phyloP scores from a whole-genome alignment of 2,329 filamentous ascomycete species.

The Lachnellula arida region DNA sequence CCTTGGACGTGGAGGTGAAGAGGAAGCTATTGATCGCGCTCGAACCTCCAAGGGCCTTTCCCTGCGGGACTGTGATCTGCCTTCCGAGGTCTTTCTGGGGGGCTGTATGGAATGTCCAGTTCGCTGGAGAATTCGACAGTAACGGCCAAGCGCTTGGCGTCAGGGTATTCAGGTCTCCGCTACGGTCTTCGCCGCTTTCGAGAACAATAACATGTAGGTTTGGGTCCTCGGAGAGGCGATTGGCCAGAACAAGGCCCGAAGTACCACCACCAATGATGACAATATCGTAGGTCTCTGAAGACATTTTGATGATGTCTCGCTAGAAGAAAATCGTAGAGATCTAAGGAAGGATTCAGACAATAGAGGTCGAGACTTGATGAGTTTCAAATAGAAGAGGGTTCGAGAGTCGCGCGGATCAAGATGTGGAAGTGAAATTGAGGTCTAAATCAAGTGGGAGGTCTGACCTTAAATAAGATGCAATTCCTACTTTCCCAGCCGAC shows the following conservation, averaged over 20 bases:
- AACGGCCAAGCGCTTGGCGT: background rate
- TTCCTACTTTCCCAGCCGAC: too few relatives aligned
- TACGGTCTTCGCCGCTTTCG: background rate
- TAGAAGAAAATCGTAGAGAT: background rate
- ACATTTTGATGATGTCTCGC: background rate
- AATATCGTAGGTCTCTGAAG: conserved; percentile 28
- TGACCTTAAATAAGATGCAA: too few relatives aligned
- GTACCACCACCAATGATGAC: conserved; percentile 42
- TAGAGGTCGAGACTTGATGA: background rate
- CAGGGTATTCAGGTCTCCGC: background rate
- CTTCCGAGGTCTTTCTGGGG: background rate
- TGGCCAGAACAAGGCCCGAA: conserved; percentile 40
- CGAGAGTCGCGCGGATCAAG: too few relatives aligned
- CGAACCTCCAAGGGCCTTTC: conserved; percentile 32
- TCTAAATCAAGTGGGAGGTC: too few relatives aligned
- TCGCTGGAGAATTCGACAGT: background rate
- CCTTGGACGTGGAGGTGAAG: conserved; percentile 12
- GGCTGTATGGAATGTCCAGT: background rate
- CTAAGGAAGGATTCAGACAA: background rate
- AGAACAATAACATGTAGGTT: background rate
- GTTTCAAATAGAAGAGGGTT: too few relatives aligned
- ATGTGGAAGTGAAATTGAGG: too few relatives aligned
- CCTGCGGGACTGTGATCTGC: conserved; percentile 21
- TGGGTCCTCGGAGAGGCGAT: conserved; percentile 36
- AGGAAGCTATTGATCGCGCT: conserved; percentile 35